phyloP scores from a whole-genome alignment of 345 rosid species.

The Populus euphratica region DNA sequence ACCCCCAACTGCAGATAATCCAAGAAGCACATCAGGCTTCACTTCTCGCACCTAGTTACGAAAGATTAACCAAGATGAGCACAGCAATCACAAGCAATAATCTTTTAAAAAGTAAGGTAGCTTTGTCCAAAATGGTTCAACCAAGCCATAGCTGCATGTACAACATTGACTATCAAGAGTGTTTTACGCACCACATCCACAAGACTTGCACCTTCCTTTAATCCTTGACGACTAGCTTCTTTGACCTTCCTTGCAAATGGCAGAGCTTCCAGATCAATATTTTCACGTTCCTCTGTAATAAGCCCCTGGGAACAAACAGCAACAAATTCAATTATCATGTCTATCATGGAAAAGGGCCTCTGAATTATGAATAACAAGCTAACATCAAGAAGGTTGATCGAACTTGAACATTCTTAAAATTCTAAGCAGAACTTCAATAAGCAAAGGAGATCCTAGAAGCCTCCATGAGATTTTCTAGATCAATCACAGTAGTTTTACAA shows the following conservation, averaged over 20 bases:
- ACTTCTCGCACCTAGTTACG: conserved; percentile 73
- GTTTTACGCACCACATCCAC: conserved; percentile 74
- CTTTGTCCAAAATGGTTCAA: background rate
- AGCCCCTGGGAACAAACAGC: conserved; percentile 58
- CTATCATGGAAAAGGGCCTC: conserved; percentile 1
- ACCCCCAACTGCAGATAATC: conserved; percentile 99
- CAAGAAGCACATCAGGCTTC: conserved; percentile 98
- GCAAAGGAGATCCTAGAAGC: background rate
- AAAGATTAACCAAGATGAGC: conserved; percentile 9
- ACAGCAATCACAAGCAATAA: background rate
- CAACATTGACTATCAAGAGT: background rate
- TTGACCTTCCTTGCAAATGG: conserved; percentile 80
- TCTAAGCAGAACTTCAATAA: background rate
- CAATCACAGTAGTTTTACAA: background rate
- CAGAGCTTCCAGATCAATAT: conserved; percentile 70
- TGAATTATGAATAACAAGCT: background rate
- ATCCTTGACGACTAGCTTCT: conserved; percentile 82
- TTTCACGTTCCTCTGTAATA: conserved; percentile 74
- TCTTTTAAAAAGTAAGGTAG: background rate
- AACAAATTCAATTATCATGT: conserved; percentile 21
- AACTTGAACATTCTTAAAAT: background rate
- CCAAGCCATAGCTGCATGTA: background rate
- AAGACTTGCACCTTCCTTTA: conserved; percentile 82
- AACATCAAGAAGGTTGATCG: conserved; percentile 4
- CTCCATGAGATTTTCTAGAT: background rate